Percentiles rank a stretch among this genome's conserved stretches.
Conservation (phyloP, 257 asterid species). For the Scutellaria minor region DNA sequence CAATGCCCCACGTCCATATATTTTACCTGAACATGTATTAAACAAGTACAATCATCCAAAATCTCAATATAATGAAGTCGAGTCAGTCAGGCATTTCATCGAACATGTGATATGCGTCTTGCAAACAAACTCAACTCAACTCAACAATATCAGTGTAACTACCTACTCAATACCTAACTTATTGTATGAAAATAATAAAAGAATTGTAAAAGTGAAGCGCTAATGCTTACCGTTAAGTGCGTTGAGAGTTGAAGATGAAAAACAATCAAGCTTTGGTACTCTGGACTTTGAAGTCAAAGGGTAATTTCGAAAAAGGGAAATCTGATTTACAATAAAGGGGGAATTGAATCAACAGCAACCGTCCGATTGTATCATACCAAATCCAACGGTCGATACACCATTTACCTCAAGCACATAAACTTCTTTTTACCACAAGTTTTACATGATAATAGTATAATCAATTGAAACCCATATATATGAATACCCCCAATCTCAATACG, state of each 20-base stretch:
- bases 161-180: neutral
- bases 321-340: too few relatives aligned
- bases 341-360: too few relatives aligned
- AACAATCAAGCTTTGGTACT: neutral
- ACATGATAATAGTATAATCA: too few relatives aligned
- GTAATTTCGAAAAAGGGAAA: too few relatives aligned
- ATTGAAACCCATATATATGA: too few relatives aligned
- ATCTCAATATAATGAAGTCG: neutral
- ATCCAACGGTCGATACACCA: too few relatives aligned
- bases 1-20: slow-evolving; percentile 73
- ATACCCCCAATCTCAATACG: too few relatives aligned
- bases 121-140: neutral
- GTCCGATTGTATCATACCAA: too few relatives aligned
- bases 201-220: neutral
- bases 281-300: neutral
- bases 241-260: slow-evolving; percentile 19
- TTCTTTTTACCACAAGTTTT: too few relatives aligned
- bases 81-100: slow-evolving; percentile 40
- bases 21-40: slow-evolving; percentile 32
- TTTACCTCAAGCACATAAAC: too few relatives aligned
- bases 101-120: slow-evolving; percentile 25
- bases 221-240: slow-evolving; percentile 19
- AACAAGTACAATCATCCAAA: neutral
- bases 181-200: too few relatives aligned
- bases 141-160: too few relatives aligned